Evolutionary conservation across 495 filamentous ascomycete species (phyloP).

Genomic region (Ramalina peruviana): DNA sequence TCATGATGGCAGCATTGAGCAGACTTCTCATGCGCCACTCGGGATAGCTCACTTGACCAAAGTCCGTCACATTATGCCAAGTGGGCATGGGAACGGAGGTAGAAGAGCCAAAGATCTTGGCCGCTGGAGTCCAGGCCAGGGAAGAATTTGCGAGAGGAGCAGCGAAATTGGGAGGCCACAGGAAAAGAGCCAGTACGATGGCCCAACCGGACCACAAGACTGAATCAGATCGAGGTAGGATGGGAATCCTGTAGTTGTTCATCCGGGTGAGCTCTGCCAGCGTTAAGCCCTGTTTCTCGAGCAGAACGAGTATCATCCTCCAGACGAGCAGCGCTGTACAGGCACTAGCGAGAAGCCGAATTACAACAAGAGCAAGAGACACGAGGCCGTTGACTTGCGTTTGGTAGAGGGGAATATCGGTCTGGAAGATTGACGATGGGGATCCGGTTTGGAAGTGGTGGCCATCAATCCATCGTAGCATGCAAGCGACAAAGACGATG

Average conservation of each 20-base stretch:
- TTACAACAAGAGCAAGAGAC: not conserved
- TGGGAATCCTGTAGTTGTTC: not conserved
- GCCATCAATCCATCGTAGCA: not conserved
- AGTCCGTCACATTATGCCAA: not conserved
- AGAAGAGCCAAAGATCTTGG: not conserved
- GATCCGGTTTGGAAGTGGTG: not conserved
- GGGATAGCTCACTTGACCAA: not conserved
- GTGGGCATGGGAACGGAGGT: not conserved
- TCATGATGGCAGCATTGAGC: not conserved
- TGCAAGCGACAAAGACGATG: not conserved
- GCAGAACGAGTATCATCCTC: not conserved
- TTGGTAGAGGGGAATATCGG: not conserved
- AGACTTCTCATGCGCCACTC: not conserved
- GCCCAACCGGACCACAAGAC: not conserved
- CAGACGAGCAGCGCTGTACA: not conserved
- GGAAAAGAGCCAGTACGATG: not conserved
- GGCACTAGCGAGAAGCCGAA: not conserved
- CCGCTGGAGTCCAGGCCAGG: not conserved
- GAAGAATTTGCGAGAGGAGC: not conserved
- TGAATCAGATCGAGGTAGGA: not conserved
- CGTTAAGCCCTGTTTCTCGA: not conserved
- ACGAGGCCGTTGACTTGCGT: not conserved
- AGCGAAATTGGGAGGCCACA: slow-evolving; percentile 1
- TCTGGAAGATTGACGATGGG: not conserved
- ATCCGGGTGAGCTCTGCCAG: not conserved